Percentiles rank a stretch among this genome's conserved stretches.
Conservation (phyloP, 306 rosid species). For the Cyamopsis tetragonoloba region DNA sequence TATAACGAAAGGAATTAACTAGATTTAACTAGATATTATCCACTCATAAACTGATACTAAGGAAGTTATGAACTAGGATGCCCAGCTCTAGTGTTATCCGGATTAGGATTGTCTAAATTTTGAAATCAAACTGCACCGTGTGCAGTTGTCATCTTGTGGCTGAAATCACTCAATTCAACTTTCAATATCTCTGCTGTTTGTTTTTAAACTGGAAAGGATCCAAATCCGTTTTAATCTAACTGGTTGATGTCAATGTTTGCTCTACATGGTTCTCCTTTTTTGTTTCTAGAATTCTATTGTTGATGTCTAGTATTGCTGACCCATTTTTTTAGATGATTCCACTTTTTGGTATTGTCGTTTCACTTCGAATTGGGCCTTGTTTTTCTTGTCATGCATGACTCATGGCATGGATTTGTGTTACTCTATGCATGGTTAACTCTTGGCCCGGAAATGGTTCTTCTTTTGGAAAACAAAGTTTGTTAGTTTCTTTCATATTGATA, state of each 20-base stretch:
- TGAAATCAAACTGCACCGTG: too few species aligned
- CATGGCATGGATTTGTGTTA: constrained; percentile 7
- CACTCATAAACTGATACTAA: not conserved
- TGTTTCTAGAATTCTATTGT: not conserved
- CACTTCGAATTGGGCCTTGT: not conserved
- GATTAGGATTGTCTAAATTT: too few species aligned
- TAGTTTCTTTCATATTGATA: constrained; percentile 2
- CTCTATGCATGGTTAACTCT: not conserved
- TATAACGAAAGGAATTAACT: too few species aligned
- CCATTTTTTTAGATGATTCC: not conserved
- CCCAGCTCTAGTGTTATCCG: too few species aligned
- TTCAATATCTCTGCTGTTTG: too few species aligned
- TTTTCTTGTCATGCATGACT: not conserved
- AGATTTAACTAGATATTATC: too few species aligned
- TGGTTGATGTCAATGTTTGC: not conserved
- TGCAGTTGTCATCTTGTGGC: not conserved
- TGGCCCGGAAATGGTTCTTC: not conserved
- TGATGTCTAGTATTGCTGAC: not conserved
- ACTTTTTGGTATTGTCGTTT: not conserved
- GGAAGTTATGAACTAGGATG: not conserved
- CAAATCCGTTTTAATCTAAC: not conserved
- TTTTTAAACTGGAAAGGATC: too few species aligned
- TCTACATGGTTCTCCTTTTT: not conserved
- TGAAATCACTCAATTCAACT: not conserved
- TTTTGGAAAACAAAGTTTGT: not conserved